Evolutionary conservation across 2,329 filamentous ascomycete species (phyloP).

Genomic region (Verticillium nubilum): DNA sequence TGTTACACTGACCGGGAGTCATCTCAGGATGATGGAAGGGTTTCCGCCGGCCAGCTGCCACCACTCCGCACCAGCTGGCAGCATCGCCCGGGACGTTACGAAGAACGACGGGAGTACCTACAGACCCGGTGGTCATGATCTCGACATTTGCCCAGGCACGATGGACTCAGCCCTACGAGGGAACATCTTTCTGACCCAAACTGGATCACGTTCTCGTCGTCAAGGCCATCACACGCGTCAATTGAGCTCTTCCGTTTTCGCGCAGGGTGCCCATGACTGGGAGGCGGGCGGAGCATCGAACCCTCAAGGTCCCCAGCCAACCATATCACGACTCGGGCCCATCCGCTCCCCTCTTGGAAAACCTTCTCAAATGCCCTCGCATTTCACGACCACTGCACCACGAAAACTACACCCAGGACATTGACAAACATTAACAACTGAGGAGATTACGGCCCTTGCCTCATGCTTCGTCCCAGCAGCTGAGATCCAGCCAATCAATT

Average conservation of each 20-base stretch:
- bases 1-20: too few species aligned
- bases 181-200: too few species aligned
- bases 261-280: neutral
- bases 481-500: neutral
- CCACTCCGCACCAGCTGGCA: too few species aligned
- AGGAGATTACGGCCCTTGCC: neutral
- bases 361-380: neutral
- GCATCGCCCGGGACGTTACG: too few species aligned
- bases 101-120: too few species aligned
- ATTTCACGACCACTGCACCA: neutral
- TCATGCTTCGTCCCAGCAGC: neutral
- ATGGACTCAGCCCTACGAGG: too few species aligned
- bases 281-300: neutral
- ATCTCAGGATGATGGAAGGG: too few species aligned
- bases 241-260: neutral
- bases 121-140: too few species aligned
- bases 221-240: neutral
- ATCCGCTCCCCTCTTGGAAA: neutral
- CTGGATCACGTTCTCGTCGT: too few species aligned
- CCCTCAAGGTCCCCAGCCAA: neutral
- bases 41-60: too few species aligned
- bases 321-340: neutral
- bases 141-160: too few species aligned
- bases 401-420: neutral
- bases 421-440: neutral